Conservation (phyloP, 495 filamentous ascomycete species). For the Bryoglossum gracile region DNA sequence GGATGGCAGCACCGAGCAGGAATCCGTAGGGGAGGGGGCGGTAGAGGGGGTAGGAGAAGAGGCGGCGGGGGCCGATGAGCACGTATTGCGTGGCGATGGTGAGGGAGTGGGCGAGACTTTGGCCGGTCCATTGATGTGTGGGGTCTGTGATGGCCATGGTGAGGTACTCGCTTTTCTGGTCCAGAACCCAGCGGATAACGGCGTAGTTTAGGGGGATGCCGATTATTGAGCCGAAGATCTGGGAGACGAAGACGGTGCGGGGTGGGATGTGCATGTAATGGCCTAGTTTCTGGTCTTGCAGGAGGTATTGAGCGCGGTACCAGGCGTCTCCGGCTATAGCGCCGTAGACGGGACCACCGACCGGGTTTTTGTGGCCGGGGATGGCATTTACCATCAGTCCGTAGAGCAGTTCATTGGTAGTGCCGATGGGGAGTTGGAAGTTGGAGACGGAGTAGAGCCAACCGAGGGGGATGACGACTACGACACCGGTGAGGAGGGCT, state of each 20-base stretch:
- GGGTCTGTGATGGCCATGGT: slow-evolving; percentile 43
- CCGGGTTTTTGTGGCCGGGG: slow-evolving; percentile 39
- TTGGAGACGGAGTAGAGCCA: slow-evolving; percentile 48
- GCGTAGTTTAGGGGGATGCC: slow-evolving; percentile 42
- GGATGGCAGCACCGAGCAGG: slow-evolving; percentile 44
- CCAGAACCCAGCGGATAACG: slow-evolving; percentile 38
- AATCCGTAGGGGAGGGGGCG: slow-evolving; percentile 47
- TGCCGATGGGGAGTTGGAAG: slow-evolving; percentile 32
- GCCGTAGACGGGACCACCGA: slow-evolving; percentile 46
- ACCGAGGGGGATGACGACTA: slow-evolving; percentile 45
- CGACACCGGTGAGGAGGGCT: slow-evolving; percentile 40
- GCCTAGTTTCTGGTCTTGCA: slow-evolving; percentile 35
- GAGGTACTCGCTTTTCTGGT: slow-evolving; percentile 45
- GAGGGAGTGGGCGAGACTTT: slow-evolving; percentile 36
- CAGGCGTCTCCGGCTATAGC: slow-evolving; percentile 33
- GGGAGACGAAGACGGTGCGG: slow-evolving; percentile 50
- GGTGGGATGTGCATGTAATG: slow-evolving; percentile 67
- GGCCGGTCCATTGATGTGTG: slow-evolving; percentile 50
- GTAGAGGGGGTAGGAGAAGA: slow-evolving; percentile 45
- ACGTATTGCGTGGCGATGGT: slow-evolving; percentile 50
- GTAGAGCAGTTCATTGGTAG: slow-evolving; percentile 50
- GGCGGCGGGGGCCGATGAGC: slow-evolving; percentile 42
- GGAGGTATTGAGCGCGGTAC: slow-evolving; percentile 46
- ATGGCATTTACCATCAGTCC: slow-evolving; percentile 49
- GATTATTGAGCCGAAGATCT: slow-evolving; percentile 45